Evolutionary conservation across 768 basidiomycete species (phyloP).

Genomic region (Psilocybe subaeruginosa): DNA sequence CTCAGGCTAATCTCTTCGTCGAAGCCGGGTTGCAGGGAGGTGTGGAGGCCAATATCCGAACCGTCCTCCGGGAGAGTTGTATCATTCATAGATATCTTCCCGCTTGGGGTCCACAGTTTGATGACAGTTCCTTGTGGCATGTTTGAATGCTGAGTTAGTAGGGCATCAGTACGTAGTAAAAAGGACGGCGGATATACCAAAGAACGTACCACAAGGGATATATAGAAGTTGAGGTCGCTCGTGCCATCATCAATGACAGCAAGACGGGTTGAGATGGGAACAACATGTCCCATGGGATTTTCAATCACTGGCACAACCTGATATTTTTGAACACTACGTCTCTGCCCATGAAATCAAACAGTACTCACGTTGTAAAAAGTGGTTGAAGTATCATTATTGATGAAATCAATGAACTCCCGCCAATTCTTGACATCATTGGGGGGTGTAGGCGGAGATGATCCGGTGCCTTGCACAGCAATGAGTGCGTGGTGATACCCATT

Average conservation of each 20-base stretch:
- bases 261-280: not conserved
- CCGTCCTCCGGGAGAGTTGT: not conserved
- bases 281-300: not conserved
- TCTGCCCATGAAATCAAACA: not conserved
- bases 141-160: not conserved
- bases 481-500: not conserved
- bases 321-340: not conserved
- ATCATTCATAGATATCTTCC: not conserved
- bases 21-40: not conserved
- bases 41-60: not conserved
- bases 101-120: not conserved
- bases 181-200: no score
- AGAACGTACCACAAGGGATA: not conserved
- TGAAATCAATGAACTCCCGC: not conserved
- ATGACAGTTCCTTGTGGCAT: not conserved
- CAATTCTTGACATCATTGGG: not conserved
- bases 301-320: not conserved
- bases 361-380: not conserved
- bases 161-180: not conserved
- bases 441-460: not conserved
- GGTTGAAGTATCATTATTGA: not conserved
- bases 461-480: not conserved
- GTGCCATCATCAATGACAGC: not conserved
- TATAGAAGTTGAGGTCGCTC: not conserved
- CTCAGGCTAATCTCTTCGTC: not conserved